Evolutionary conservation across 148 eudicot species (phyloP), one percentile per base, ranked within the genome.

Genomic region (Limonium bicolor): DNA sequence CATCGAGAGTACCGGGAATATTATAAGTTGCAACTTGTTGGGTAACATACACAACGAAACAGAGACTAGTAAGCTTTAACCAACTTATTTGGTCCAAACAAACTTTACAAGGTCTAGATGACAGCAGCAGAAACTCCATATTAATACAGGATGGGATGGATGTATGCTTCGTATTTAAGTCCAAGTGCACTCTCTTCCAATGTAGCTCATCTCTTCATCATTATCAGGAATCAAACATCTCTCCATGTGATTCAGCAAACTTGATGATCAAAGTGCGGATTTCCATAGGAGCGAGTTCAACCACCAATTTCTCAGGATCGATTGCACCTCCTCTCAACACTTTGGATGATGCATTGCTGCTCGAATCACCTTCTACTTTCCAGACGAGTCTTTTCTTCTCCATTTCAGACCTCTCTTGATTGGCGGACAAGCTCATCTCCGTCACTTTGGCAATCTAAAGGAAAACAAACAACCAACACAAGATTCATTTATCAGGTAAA

Each of bases 251-350:
- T 47, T 58, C 52, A 27, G 48, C 58, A 41, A 90, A 73, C 46
- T 75, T 71, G 13, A 90, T 65, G n/a, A 77, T 34, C 46, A 90
- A 64, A 34, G 97, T 84, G 30, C 97, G 73, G 28, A 90, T 77
- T 64, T 90, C 97, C 97, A 90, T 90, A 1, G 97, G 95, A 1
- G 69, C 77, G 49, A 90, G 77, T 56, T 84, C 77, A 22, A 84
- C 68, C 24, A 84, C 58, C 54, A 90, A 68, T 53, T 68, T 58
- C 25, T 27, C 53, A 31, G 84, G 71, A 68, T 90, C 81, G 30
- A 84, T 53, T 14, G 73, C 56, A 39, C 87, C 74, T 32, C 97
- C 95, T 55, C 92, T 74, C 31, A 14, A 41, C 26, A 48, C 62
- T 55, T 65, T 56, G 33, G 60, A 27, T 45, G 25, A 20, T 24